Evolutionary conservation across 495 filamentous ascomycete species (phyloP).

Genomic region (Neurospora sp.): DNA sequence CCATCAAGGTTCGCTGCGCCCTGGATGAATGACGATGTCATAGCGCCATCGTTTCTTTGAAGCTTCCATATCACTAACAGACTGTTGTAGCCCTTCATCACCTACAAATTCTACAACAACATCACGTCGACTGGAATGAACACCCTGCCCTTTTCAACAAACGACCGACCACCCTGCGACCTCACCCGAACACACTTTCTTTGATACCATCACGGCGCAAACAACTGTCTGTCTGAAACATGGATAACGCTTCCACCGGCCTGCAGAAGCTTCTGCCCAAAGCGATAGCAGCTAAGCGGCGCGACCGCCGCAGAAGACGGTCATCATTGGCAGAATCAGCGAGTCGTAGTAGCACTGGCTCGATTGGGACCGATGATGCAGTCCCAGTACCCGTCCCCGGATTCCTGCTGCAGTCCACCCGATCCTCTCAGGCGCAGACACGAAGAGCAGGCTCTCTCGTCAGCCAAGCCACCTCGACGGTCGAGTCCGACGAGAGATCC

Average conservation of each 20-base stretch:
- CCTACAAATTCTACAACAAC: neutral
- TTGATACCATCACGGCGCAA: neutral
- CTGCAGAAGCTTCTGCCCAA: slow-evolving; percentile 41
- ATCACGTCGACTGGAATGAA: neutral
- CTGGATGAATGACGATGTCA: slow-evolving; percentile 10
- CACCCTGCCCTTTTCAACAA: neutral
- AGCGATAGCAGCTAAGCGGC: slow-evolving; percentile 31
- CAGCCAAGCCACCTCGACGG: neutral
- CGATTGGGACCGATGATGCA: neutral
- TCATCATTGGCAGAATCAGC: slow-evolving; percentile 12
- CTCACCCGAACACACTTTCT: neutral
- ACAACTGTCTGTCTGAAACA: neutral
- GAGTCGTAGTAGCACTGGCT: slow-evolving; percentile 9
- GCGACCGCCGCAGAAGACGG: slow-evolving; percentile 25
- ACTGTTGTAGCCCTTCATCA: neutral
- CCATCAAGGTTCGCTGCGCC: neutral
- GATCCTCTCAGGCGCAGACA: neutral
- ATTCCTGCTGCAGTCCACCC: neutral
- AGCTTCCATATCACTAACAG: neutral
- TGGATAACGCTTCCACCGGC: slow-evolving; percentile 26
- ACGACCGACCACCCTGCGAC: neutral
- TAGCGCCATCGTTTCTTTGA: neutral
- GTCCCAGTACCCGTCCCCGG: neutral
- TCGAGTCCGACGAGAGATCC: neutral
- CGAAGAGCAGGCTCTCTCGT: neutral